Conservation (phyloP, 1,139 yeast species). For the Saccharomyces hybrid region DNA sequence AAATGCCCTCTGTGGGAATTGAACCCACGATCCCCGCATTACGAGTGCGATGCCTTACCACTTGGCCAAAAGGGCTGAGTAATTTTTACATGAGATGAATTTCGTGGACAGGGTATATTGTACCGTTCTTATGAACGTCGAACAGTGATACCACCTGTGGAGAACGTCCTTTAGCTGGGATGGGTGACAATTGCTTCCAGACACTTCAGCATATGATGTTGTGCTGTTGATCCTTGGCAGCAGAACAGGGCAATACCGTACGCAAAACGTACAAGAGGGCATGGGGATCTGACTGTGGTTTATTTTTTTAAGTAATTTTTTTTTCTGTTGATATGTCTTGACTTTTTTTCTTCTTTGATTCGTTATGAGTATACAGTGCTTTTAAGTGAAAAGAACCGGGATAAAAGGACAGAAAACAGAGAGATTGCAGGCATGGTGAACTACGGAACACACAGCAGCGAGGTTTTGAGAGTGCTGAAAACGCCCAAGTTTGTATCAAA, state of each 20-base stretch:
- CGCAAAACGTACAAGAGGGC: too few species aligned
- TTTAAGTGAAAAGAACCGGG: neutral
- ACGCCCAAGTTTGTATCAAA: neutral
- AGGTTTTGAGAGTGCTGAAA: neutral
- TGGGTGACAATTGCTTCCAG: too few species aligned
- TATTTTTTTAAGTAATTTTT: neutral
- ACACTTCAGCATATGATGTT: too few species aligned
- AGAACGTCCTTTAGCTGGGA: too few species aligned
- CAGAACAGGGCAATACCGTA: too few species aligned
- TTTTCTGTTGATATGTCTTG: too few species aligned
- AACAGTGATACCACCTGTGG: too few species aligned
- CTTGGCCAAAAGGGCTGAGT: slow-evolving; percentile 49
- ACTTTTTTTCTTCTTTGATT: neutral
- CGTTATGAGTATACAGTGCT: neutral
- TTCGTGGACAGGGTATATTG: neutral
- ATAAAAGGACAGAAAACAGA: neutral
- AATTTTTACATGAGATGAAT: neutral
- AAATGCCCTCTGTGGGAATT: slow-evolving; percentile 50
- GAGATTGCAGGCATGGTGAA: neutral
- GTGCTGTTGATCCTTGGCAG: too few species aligned
- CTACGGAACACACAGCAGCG: neutral
- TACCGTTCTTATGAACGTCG: neutral
- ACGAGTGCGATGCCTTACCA: slow-evolving; percentile 64
- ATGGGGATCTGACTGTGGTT: too few species aligned
- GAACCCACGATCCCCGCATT: slow-evolving; percentile 59